These are phyloP conservation scores for Peronosclerospora sorghi DNA, from an alignment of 352 stramenopile species.

Conservation along the genomic window DNA sequence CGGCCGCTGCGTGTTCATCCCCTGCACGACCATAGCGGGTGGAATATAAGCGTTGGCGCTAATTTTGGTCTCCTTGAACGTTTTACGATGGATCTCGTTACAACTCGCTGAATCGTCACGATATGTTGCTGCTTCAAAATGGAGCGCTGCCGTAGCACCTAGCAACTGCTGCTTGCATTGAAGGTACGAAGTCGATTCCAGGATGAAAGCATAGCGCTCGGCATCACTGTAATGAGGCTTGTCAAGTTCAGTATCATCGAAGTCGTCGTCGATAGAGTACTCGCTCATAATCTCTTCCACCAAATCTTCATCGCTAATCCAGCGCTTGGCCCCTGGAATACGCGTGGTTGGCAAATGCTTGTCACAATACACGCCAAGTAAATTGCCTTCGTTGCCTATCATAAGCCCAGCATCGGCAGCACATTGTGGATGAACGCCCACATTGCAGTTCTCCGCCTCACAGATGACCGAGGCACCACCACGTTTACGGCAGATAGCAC, in stretches of 20 bases:
- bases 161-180: slow-evolving; percentile 34
- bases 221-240: slow-evolving; percentile 19
- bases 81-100: slow-evolving; percentile 19
- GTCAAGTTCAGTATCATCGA: slow-evolving; percentile 20
- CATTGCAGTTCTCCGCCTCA: slow-evolving; percentile 68
- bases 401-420: slow-evolving; percentile 68
- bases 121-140: slow-evolving; percentile 14
- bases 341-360: slow-evolving; percentile 64
- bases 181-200: slow-evolving; percentile 63
- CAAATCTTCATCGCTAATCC: slow-evolving; percentile 75
- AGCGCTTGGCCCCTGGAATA: slow-evolving; percentile 65
- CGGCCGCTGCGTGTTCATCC: slow-evolving; percentile 30
- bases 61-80: slow-evolving; percentile 23
- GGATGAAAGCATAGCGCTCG: slow-evolving; percentile 58
- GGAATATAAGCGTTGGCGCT: slow-evolving; percentile 28
- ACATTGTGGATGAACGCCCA: slow-evolving; percentile 68
- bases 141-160: slow-evolving; percentile 30
- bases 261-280: slow-evolving; percentile 42
- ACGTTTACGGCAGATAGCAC: slow-evolving; percentile 66
- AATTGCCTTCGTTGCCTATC: slow-evolving; percentile 61
- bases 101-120: slow-evolving; percentile 1
- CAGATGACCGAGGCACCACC: slow-evolving; percentile 72
- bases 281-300: slow-evolving; percentile 80
- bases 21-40: slow-evolving; percentile 30
- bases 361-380: slow-evolving; percentile 69